Evolutionary conservation across 1,139 yeast genomes (phyloP).

Genomic region (Williopsis jadinii): DNA sequence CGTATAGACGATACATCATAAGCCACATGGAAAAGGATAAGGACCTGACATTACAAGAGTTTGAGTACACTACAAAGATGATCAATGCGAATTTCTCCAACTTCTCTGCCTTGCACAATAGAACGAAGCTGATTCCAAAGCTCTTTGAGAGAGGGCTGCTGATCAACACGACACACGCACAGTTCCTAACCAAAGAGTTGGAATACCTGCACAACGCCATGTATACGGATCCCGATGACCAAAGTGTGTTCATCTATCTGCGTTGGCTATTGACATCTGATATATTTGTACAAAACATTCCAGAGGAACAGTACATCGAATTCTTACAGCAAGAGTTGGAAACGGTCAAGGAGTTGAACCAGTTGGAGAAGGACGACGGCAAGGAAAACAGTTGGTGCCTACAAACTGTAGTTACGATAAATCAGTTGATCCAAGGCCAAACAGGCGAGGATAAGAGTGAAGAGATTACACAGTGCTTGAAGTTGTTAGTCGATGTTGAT

Average conservation of each 20-base stretch:
- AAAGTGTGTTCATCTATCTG: constrained; percentile 86
- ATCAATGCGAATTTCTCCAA: constrained; percentile 83
- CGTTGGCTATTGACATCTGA: constrained; percentile 69
- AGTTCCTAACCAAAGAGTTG: constrained; percentile 51
- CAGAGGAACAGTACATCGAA: constrained; percentile 23
- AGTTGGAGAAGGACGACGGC: constrained; percentile 53
- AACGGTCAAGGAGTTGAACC: constrained; percentile 47
- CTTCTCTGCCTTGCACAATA: constrained; percentile 94
- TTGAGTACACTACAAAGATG: constrained; percentile 69
- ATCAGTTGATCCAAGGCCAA: constrained; percentile 17
- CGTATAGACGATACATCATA: constrained; percentile 73
- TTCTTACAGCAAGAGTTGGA: constrained; percentile 34
- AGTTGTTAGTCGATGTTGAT: constrained; percentile 49
- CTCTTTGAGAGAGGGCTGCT: constrained; percentile 28
- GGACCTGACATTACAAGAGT: constrained; percentile 43
- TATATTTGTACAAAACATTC: constrained; percentile 32
- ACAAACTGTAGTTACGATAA: constrained; percentile 43
- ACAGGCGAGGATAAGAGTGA: background rate
- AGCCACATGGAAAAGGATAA: constrained; percentile 36
- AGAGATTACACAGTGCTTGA: constrained; percentile 27
- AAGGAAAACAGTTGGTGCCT: constrained; percentile 65
- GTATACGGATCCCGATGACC: constrained; percentile 90
- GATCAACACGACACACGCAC: constrained; percentile 23
- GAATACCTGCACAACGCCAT: constrained; percentile 73
- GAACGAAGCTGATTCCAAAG: constrained; percentile 61